phyloP scores from a whole-genome alignment of 2,329 filamentous ascomycete genomes.

The Endothia cerciana region DNA sequence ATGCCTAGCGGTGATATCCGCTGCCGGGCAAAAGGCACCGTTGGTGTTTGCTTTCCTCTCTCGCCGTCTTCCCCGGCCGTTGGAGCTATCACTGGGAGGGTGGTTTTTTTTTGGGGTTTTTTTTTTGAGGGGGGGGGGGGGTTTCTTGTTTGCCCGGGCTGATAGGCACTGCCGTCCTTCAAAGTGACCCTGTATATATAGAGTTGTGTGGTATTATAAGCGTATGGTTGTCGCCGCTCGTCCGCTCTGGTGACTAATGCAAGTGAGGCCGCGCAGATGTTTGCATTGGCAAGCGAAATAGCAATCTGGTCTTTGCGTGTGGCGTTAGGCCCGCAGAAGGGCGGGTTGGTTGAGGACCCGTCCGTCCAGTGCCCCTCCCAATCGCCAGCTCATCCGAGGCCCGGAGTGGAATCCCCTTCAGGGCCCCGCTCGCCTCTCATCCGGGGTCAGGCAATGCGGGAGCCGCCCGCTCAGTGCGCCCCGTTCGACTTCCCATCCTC shows the following conservation, averaged over 20 bases:
- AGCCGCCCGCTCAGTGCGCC: slow-evolving; percentile 28
- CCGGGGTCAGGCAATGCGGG: too few species aligned
- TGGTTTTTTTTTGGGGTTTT: too few species aligned
- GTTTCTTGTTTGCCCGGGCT: background rate
- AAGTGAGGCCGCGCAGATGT: background rate
- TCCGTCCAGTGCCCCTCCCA: background rate
- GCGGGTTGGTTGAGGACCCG: background rate
- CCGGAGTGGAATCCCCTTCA: too few species aligned
- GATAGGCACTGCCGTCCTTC: background rate
- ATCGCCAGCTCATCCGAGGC: background rate
- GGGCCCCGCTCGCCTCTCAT: background rate
- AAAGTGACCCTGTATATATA: background rate
- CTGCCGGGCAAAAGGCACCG: background rate
- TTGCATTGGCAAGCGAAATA: background rate
- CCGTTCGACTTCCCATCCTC: slow-evolving; percentile 42
- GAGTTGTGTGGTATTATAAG: slow-evolving; percentile 3
- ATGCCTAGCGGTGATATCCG: background rate
- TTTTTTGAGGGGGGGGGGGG: too few species aligned
- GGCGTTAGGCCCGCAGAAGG: too few species aligned
- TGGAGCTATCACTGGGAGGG: background rate
- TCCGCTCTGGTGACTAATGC: background rate
- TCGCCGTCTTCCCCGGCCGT: background rate
- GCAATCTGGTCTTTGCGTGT: background rate
- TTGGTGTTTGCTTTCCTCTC: background rate
- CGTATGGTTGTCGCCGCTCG: background rate